These are phyloP conservation scores for Fusarium pseudocircinatum DNA, from an alignment of 2,329 filamentous ascomycete species.

Conservation along the genomic window DNA sequence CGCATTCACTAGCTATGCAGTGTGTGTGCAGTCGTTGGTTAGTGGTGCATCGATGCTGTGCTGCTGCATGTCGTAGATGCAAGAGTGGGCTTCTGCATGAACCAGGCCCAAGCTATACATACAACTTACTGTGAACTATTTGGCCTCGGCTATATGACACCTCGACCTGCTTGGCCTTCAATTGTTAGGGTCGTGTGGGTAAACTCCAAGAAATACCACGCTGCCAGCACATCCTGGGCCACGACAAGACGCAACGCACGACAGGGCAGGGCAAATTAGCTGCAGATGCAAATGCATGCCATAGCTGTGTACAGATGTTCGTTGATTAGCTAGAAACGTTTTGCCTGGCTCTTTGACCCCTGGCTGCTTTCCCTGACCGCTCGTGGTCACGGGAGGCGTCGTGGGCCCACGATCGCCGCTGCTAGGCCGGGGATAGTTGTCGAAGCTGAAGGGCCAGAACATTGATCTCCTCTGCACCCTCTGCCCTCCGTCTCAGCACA, in stretches of 20 bases:
- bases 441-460: slow-evolving; percentile 21
- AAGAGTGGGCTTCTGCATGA: slow-evolving; percentile 44
- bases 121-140: slow-evolving; percentile 25
- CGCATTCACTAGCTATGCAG: slow-evolving; percentile 36
- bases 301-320: slow-evolving; percentile 43
- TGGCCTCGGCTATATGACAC: slow-evolving; percentile 19
- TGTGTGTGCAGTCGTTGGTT: slow-evolving; percentile 34
- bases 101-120: slow-evolving; percentile 39
- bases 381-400: slow-evolving; percentile 40
- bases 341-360: slow-evolving; percentile 22
- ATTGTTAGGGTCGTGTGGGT: slow-evolving; percentile 17
- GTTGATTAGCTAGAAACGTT: slow-evolving; percentile 37
- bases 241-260: slow-evolving; percentile 26
- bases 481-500: neutral
- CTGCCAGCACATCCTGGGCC: slow-evolving; percentile 40
- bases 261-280: slow-evolving; percentile 42
- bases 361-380: slow-evolving; percentile 40
- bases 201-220: slow-evolving; percentile 15
- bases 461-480: slow-evolving; percentile 33
- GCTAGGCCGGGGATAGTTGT: slow-evolving; percentile 37
- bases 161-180: slow-evolving; percentile 10
- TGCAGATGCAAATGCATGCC: slow-evolving; percentile 48
- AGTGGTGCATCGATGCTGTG: slow-evolving; percentile 38
- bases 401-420: slow-evolving; percentile 41
- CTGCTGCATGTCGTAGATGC: slow-evolving; percentile 41